Evolutionary conservation across 495 filamentous ascomycete species (phyloP).

Genomic region (Podospora conica): DNA sequence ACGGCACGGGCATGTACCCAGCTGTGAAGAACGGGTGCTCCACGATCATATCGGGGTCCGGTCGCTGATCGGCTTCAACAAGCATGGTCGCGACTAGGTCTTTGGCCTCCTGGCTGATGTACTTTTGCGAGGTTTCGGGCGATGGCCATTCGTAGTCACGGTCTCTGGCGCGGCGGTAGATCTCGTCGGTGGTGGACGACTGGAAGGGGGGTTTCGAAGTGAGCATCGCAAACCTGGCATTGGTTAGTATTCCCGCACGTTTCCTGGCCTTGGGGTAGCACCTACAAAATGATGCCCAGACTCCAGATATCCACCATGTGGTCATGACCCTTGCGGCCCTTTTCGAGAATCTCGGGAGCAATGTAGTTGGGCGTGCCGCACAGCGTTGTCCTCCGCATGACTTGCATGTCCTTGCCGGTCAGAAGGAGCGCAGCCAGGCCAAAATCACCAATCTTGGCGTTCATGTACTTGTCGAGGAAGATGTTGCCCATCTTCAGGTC

Average conservation of each 20-base stretch:
- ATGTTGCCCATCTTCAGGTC: constrained; percentile 98
- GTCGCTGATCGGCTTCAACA: constrained; percentile 64
- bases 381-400: constrained; percentile 73
- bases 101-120: constrained; percentile 59
- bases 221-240: constrained; percentile 71
- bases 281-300: constrained; percentile 89
- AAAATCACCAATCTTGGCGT: constrained; percentile 96
- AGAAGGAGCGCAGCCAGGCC: constrained; percentile 90
- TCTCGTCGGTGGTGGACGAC: constrained; percentile 77
- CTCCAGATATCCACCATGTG: constrained; percentile 95
- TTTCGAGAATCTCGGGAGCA: constrained; percentile 86
- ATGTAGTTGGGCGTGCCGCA: constrained; percentile 99
- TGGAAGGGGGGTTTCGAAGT: constrained; percentile 87
- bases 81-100: constrained; percentile 70
- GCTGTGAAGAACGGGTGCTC: constrained; percentile 74
- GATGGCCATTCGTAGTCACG: constrained; percentile 73
- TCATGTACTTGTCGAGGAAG: constrained; percentile 94
- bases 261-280: background rate
- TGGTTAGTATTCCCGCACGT: background rate
- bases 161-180: constrained; percentile 69
- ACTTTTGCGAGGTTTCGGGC: constrained; percentile 41
- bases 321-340: constrained; percentile 80
- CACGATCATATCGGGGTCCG: constrained; percentile 74
- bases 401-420: constrained; percentile 73
- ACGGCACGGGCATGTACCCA: constrained; percentile 49